phyloP scores from a whole-genome alignment of 2,329 filamentous ascomycete species.

The Alternaria angustiovoidea region DNA sequence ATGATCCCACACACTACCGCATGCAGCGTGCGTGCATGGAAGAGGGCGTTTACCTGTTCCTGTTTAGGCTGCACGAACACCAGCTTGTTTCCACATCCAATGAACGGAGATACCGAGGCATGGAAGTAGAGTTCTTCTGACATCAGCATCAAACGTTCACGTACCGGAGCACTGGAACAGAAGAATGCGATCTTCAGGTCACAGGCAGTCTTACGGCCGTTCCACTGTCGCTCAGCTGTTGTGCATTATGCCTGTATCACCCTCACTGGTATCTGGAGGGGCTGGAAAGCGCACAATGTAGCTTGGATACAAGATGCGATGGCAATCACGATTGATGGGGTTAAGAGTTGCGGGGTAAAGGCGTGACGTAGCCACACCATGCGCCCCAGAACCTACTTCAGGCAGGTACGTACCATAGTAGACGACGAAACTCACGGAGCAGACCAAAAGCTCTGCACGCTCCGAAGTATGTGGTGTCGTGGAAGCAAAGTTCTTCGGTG shows the following conservation, averaged over 20 bases:
- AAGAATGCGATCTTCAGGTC: not conserved
- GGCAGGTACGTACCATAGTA: not conserved
- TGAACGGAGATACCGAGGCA: not conserved
- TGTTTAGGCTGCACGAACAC: not conserved
- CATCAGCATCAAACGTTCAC: not conserved
- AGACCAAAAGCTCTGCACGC: not conserved
- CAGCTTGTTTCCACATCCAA: not conserved
- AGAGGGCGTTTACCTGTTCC: not conserved
- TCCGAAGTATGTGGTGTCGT: not conserved
- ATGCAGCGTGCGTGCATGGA: constrained; percentile 3
- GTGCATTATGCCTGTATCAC: not conserved
- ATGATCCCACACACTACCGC: constrained; percentile 5
- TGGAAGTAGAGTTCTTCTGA: not conserved
- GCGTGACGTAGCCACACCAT: not conserved
- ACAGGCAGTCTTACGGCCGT: not conserved
- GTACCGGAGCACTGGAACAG: not conserved
- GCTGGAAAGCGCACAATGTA: not conserved
- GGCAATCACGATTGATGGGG: not conserved
- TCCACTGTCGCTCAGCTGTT: not conserved
- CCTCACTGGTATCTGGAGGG: not conserved
- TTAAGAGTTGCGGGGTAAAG: constrained; percentile 8
- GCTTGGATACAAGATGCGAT: not conserved
- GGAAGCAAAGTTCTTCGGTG: constrained; percentile 16
- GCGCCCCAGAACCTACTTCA: not conserved
- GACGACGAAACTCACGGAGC: not conserved